Evolutionary conservation across 2,329 filamentous ascomycete genomes (phyloP), one percentile per base, ranked within the genome.

Genomic region (Pseudogymnoascus sp.): DNA sequence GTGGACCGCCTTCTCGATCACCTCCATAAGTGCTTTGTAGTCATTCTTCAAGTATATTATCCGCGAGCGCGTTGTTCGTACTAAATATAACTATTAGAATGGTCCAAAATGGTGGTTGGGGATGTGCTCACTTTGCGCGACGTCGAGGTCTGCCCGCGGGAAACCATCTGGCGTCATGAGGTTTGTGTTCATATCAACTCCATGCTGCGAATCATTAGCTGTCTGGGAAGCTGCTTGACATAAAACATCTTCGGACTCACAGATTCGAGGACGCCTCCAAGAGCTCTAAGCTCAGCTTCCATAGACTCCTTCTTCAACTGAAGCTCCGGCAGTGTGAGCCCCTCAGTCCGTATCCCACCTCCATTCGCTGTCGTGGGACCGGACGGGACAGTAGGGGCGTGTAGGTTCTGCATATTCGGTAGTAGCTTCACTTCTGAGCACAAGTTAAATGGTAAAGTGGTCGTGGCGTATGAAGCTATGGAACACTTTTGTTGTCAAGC

Each of bases 11-110:
- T 88, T 88, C 75, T 97, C 95, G 69, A 97, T 88, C 64, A 83
- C 80, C 64, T 78, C 77, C 92, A 97, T 97, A 46, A 97, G 78
- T 40, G 87, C 86, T 74, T 96, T 97, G 78, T 96, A 93, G 76
- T 99, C 95, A 73, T 97, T 97, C 67, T 90, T 88, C 40, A 97
- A 82, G 68, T 88, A 82, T 68, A 97, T 95, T 69, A 99, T 96
- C 65, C 90, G 87, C 28, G 93, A 85, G 75, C 95, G 84, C 38
- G 93, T 96, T n/a, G 91, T 96, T 66, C 95, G 90, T 73, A 99
- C 91, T 96, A 70, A 11, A n/a, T 25, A 7, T 12, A 62, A 25
- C 18, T 11, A 37, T 36, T 21, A 40, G 31, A 46, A 31, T 18
- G 23, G 5, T 9, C n/a, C 1, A 43, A 28, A 37, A 16, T 23